Percentiles rank a stretch among this genome's conserved stretches.
Conservation (phyloP, 768 basidiomycete genomes). For the Tylopilus subfusipes region DNA sequence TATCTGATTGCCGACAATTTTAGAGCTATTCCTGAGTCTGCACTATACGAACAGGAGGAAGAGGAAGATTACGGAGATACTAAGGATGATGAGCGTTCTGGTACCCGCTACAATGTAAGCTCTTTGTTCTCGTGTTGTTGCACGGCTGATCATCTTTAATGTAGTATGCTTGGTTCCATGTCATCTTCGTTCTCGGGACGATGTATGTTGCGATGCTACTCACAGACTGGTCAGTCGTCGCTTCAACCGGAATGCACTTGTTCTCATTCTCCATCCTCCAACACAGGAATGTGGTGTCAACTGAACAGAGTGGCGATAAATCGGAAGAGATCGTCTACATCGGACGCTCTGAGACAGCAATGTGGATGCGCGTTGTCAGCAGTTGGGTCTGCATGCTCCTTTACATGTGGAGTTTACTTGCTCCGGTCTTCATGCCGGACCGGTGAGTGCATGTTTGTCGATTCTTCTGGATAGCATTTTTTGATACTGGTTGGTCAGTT, state of each 20-base stretch:
- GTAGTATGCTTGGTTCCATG: constrained; percentile 98
- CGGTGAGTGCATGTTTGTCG: constrained; percentile 46
- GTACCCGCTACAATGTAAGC: constrained; percentile 88
- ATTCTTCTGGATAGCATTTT: not conserved
- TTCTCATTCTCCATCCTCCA: constrained; percentile 2
- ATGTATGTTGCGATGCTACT: constrained; percentile 98
- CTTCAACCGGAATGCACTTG: not conserved
- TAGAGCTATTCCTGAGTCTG: constrained; percentile 91
- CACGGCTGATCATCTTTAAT: not conserved
- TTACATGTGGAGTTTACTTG: constrained; percentile 85
- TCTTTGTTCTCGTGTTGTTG: not conserved
- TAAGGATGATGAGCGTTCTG: constrained; percentile 88
- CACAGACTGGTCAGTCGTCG: constrained; percentile 82
- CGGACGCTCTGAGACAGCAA: constrained; percentile 91
- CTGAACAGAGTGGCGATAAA: constrained; percentile 44
- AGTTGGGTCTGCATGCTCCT: constrained; percentile 90
- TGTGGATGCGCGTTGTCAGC: constrained; percentile 99
- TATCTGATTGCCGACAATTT: not conserved
- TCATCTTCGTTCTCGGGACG: constrained; percentile 91
- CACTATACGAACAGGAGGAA: constrained; percentile 74
- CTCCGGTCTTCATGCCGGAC: constrained; percentile 88
- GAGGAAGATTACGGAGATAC: constrained; percentile 70
- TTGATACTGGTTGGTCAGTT: constrained; percentile 16
- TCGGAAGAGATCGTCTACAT: constrained; percentile 82
- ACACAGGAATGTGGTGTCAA: constrained; percentile 73